Percentiles rank a stretch among this genome's conserved stretches.
phyloP scores from a whole-genome alignment of 2,329 filamentous ascomycete genomes.

The Endocalyx cinctus region DNA sequence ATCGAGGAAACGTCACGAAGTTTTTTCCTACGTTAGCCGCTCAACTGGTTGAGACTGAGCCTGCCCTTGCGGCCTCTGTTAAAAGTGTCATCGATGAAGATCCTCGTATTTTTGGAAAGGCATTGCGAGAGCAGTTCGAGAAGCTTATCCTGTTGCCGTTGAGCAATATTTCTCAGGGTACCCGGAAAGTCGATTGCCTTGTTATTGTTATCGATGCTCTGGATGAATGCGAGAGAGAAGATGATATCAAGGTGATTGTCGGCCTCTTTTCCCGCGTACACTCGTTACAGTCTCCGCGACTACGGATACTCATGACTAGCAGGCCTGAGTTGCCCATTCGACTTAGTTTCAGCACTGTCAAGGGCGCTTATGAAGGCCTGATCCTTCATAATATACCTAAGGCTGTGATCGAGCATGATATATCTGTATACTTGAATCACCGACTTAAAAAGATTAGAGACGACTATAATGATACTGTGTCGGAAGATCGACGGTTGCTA shows the following conservation, averaged over 20 bases:
- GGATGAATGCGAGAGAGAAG: constrained; percentile 29
- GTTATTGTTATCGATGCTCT: constrained; percentile 31
- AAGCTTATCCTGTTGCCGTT: constrained; percentile 34
- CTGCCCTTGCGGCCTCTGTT: constrained; percentile 22
- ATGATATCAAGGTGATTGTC: constrained; percentile 26
- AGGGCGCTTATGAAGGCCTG: constrained; percentile 24
- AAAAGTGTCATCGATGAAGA: constrained; percentile 26
- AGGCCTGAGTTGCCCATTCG: constrained; percentile 35
- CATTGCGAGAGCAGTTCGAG: constrained; percentile 33
- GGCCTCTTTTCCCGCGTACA: constrained; percentile 18
- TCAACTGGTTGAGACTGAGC: constrained; percentile 25
- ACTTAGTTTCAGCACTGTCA: constrained; percentile 28
- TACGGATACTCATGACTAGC: constrained; percentile 38
- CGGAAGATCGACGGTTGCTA: constrained; percentile 6
- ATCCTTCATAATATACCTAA: constrained; percentile 31
- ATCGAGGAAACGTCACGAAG: constrained; percentile 26
- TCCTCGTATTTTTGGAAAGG: constrained; percentile 22
- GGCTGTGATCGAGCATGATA: constrained; percentile 30
- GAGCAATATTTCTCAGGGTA: background rate
- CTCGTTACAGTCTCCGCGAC: constrained; percentile 5
- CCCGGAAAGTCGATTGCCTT: constrained; percentile 5
- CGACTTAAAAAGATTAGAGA: constrained; percentile 25
- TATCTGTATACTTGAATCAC: constrained; percentile 27
- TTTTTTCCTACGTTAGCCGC: constrained; percentile 37
- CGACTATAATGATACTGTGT: constrained; percentile 12